Conservation (phyloP, 106 monocot genomes). For the Dendrobium officinale region DNA sequence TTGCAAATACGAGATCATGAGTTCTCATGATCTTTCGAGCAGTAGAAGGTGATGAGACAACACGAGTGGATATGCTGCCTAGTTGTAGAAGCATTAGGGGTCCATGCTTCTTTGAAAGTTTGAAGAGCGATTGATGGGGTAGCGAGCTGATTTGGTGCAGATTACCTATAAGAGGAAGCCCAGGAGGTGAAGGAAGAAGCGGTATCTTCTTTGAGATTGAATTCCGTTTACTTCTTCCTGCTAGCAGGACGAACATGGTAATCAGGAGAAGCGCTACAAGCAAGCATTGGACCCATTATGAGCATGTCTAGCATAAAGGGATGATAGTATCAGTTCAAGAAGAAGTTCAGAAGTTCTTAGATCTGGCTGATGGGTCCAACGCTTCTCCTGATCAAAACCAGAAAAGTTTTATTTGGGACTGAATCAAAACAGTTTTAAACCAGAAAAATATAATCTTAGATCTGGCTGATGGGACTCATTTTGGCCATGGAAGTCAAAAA, state of each 20-base stretch:
- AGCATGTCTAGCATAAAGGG: no score
- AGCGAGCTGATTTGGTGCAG: conserved; percentile 13
- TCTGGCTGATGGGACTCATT: no score
- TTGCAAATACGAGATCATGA: conserved; percentile 6
- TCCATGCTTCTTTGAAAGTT: conserved; percentile 4
- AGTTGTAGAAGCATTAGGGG: conserved; percentile 23
- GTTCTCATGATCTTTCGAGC: conserved; percentile 5
- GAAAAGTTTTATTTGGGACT: no score
- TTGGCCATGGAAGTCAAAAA: no score
- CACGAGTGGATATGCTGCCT: conserved; percentile 10
- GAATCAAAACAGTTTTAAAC: no score
- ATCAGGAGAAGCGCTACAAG: neutral
- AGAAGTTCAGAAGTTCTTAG: no score
- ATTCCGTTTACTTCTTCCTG: neutral
- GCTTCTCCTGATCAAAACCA: no score
- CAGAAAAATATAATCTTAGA: no score
- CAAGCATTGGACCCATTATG: neutral
- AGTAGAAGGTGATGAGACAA: conserved; percentile 11
- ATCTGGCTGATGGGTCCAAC: no score
- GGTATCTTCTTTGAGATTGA: neutral
- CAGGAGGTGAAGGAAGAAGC: conserved; percentile 8
- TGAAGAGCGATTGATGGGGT: conserved; percentile 5
- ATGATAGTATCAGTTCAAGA: no score
- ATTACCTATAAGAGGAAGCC: conserved; percentile 18
- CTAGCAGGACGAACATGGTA: neutral